These are phyloP conservation scores for Xerocomus amazonicus DNA, from an alignment of 1,284 basidiomycete genomes.

Conservation along the genomic window DNA sequence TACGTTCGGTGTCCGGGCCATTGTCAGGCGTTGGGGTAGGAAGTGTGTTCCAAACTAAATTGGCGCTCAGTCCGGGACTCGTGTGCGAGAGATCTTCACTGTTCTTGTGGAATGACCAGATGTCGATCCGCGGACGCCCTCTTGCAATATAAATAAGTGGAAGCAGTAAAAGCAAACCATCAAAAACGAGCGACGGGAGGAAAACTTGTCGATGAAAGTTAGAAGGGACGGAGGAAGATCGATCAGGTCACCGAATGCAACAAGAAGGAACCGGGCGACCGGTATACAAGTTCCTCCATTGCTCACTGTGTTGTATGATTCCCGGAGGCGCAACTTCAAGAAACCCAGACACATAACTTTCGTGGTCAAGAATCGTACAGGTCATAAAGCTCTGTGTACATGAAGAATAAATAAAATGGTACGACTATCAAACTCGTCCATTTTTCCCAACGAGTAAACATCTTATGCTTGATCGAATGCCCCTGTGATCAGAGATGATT, in stretches of 20 bases:
- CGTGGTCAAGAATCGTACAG: no score
- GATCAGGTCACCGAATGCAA: slow-evolving; percentile 48
- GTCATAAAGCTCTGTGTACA: no score
- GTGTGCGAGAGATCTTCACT: slow-evolving; percentile 21
- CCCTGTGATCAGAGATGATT: no score
- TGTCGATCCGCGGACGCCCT: slow-evolving; percentile 36
- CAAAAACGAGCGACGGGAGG: slow-evolving; percentile 35
- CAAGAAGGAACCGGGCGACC: slow-evolving; percentile 37
- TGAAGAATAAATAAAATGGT: no score
- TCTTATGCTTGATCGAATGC: no score
- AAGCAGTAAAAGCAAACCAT: slow-evolving; percentile 40
- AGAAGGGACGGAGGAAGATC: slow-evolving; percentile 39
- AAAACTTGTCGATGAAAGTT: slow-evolving; percentile 27
- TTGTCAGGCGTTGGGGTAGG: slow-evolving; percentile 28
- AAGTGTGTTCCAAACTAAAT: slow-evolving; percentile 34
- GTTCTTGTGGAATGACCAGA: slow-evolving; percentile 36
- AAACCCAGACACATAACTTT: no score
- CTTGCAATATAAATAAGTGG: slow-evolving; percentile 38
- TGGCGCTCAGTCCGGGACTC: slow-evolving; percentile 33
- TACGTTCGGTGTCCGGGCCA: slow-evolving; percentile 41
- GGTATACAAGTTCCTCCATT: no score
- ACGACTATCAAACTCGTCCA: no score
- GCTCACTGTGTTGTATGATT: no score
- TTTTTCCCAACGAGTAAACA: no score
- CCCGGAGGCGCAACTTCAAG: no score